Conservation (phyloP, 176 grass and related monocot genomes). For the maize (Zea mays) region DNA sequence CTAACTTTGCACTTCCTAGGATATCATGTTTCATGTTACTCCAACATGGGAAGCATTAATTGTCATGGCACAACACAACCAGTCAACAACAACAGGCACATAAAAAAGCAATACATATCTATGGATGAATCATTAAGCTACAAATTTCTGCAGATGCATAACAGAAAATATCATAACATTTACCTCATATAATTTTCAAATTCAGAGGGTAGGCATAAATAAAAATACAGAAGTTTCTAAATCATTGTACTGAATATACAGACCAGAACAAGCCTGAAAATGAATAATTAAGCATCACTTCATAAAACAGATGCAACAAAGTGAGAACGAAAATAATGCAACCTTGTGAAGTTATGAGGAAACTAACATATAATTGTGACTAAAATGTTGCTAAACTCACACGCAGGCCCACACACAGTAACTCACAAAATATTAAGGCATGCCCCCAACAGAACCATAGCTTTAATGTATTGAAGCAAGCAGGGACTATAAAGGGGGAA, state of each 20-base stretch:
- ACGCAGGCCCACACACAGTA: neutral
- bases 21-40: neutral
- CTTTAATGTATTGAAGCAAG: slow-evolving; percentile 30
- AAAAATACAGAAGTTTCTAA: neutral
- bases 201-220: neutral
- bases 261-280: slow-evolving; percentile 13
- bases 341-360: neutral
- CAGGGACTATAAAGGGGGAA: neutral
- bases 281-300: neutral
- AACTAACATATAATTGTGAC: neutral
- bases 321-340: slow-evolving; percentile 16
- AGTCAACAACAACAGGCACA: slow-evolving; percentile 20
- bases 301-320: slow-evolving; percentile 18
- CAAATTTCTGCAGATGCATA: neutral
- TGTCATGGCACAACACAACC: slow-evolving; percentile 19
- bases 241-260: neutral
- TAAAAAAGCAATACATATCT: slow-evolving; percentile 11
- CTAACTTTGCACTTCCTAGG: neutral
- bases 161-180: slow-evolving; percentile 9
- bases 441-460: neutral
- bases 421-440: slow-evolving; percentile 4
- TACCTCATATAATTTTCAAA: neutral
- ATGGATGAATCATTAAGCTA: neutral
- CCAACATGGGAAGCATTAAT: neutral
- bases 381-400: neutral